Conservation (phyloP, 331 rosid species). For the Rosa hybrid region DNA sequence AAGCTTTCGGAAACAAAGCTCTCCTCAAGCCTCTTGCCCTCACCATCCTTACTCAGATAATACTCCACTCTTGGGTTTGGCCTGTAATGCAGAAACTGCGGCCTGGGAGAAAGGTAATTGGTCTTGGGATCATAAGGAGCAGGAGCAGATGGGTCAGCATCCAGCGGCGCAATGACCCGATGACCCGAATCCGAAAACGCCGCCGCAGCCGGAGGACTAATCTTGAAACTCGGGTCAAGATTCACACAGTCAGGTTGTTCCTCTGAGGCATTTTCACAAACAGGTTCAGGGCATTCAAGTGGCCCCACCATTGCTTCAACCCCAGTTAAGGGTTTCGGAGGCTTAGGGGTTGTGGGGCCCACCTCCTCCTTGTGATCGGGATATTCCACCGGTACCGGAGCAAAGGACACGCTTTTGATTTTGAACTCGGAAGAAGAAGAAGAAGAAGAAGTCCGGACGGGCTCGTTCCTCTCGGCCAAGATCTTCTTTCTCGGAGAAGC, state of each 20-base stretch:
- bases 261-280: conserved; percentile 18
- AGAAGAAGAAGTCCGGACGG: conserved; percentile 36
- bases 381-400: not conserved
- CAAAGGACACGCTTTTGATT: conserved; percentile 38
- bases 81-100: conserved; percentile 77
- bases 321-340: too few species aligned
- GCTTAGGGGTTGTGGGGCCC: conserved; percentile 1
- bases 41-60: conserved; percentile 37
- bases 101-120: conserved; percentile 80
- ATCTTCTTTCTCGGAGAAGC: conserved; percentile 73
- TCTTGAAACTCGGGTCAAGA: conserved; percentile 67
- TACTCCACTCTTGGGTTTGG: conserved; percentile 55
- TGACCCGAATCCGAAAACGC: conserved; percentile 10
- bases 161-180: conserved; percentile 46
- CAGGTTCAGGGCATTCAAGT: conserved; percentile 28
- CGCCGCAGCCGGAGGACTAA: conserved; percentile 41
- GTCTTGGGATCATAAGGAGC: conserved; percentile 82
- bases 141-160: conserved; percentile 57
- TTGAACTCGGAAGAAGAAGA: conserved; percentile 38
- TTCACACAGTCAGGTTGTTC: conserved; percentile 51
- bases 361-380: conserved; percentile 5
- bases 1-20: too few species aligned
- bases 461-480: conserved; percentile 66
- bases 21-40: conserved; percentile 43
- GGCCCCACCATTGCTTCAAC: conserved; percentile 18